Conservation (phyloP, 192 early-diverging fungal species). For the Backusella tarrabulga region DNA sequence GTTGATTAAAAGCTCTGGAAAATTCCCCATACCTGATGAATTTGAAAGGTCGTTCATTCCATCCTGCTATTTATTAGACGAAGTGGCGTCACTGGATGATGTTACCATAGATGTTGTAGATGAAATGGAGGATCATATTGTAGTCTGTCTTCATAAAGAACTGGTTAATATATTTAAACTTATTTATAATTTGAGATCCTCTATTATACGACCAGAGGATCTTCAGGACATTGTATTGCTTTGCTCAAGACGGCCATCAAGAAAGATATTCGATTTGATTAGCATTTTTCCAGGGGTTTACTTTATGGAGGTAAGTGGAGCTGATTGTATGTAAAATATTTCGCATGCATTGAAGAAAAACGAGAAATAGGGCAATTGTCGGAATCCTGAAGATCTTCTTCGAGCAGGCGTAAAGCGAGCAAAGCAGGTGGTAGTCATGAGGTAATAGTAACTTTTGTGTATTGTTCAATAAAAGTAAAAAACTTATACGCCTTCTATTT, state of each 20-base stretch:
- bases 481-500: not conserved
- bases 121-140: conserved; percentile 29
- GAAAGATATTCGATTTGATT: conserved; percentile 37
- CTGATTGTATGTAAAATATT: not conserved
- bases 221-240: conserved; percentile 46
- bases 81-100: not conserved
- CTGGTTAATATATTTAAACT: conserved; percentile 29
- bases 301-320: conserved; percentile 37
- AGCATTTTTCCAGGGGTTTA: conserved; percentile 42
- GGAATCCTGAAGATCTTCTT: conserved; percentile 43
- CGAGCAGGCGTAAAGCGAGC: conserved; percentile 43
- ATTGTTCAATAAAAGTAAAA: not conserved
- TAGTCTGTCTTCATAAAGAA: conserved; percentile 40
- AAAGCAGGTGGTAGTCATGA: conserved; percentile 43
- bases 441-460: not conserved
- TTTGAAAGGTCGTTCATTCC: not conserved
- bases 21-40: conserved; percentile 6
- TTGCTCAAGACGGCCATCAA: conserved; percentile 29
- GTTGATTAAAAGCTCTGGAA: not conserved
- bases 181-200: conserved; percentile 29
- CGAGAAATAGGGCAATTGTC: conserved; percentile 40
- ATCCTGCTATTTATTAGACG: conserved; percentile 16
- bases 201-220: conserved; percentile 35
- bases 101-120: conserved; percentile 6
- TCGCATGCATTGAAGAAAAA: not conserved